Evolutionary conservation across 2,329 filamentous ascomycete species (phyloP), one percentile per base, ranked within the genome.

Genomic region (Exophiala viscosa): DNA sequence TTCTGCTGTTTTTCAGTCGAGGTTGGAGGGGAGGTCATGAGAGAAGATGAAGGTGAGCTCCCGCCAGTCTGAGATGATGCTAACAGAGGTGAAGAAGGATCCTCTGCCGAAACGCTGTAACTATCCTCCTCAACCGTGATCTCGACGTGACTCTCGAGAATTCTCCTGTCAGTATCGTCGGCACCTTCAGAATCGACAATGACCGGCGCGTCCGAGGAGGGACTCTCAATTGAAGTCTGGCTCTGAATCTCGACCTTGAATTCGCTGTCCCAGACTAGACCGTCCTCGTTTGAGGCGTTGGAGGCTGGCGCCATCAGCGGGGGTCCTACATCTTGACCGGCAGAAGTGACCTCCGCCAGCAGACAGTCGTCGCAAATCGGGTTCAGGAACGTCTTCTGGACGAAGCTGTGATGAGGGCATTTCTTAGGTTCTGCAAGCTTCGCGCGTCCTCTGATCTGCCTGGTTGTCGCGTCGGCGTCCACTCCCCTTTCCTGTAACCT

Each of bases 321-420:
- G n/a, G 7, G 34, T 11, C 28, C 13, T 10, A n/a, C 32, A 20
- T 43, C 35, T 10, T 31, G 31, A 39, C 13, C 17, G 10, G 31
- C 13, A 11, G 50, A 17, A 13, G 38, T 17, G 10, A 55, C 33
- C 23, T 59, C 58, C 38, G 52, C 45, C 10, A 58, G 38, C 8
- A 63, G 44, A 45, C 61, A 63, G 28, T 60, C 55, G 18, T 63
- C 60, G 41, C 60, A 63, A 32, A 63, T 58, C 11, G 55, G 61
- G 34, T 63, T 61, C 10, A 62, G 47, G 33, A 63, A 63, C n/a
- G 52, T 50, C 38, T 48, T 57, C 18, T 59, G 31, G n/a, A 59
- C 54, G 5, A 35, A 50, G 10, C 23, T 33, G 41, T 55, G 55
- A 20, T 49, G 20, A n/a, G 57, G 49, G 44, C 60, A 62, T 11